Evolutionary conservation across 768 basidiomycete genomes (phyloP).

Genomic region (Hemileccinum rubropunctum): DNA sequence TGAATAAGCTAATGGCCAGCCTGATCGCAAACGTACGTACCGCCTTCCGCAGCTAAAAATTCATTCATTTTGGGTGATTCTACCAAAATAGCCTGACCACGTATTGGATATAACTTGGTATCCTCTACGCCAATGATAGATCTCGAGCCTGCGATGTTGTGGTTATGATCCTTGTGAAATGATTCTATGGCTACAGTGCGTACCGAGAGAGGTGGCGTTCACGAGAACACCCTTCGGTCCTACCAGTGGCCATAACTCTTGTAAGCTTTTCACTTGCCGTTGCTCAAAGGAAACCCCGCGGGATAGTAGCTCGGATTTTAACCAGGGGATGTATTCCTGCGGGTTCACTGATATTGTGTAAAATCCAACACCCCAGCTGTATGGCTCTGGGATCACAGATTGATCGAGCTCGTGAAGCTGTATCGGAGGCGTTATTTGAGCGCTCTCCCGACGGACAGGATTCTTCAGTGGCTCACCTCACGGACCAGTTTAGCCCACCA

Average conservation of each 20-base stretch:
- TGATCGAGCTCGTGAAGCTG: conserved; percentile 34
- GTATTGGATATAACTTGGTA: conserved; percentile 64
- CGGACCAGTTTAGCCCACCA: conserved; percentile 42
- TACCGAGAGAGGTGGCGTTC: conserved; percentile 57
- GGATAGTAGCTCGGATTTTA: conserved; percentile 38
- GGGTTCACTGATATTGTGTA: conserved; percentile 50
- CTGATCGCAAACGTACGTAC: conserved; percentile 16
- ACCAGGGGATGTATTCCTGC: conserved; percentile 47
- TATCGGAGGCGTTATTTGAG: not conserved
- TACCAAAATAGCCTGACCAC: conserved; percentile 82
- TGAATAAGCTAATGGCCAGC: not conserved
- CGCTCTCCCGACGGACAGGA: not conserved
- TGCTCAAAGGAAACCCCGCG: conserved; percentile 45
- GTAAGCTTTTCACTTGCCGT: conserved; percentile 40
- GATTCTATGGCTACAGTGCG: conserved; percentile 7
- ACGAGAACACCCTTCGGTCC: conserved; percentile 42
- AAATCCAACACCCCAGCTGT: conserved; percentile 40
- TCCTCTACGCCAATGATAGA: conserved; percentile 84
- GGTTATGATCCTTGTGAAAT: not conserved
- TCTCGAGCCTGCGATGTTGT: conserved; percentile 48
- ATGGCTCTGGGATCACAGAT: conserved; percentile 35
- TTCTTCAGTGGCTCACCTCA: conserved; percentile 31
- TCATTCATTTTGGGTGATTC: conserved; percentile 60
- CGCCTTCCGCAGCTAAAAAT: conserved; percentile 23
- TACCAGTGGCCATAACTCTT: conserved; percentile 42